Conservation (phyloP, 768 basidiomycete species). For the Ramaria sp. region DNA sequence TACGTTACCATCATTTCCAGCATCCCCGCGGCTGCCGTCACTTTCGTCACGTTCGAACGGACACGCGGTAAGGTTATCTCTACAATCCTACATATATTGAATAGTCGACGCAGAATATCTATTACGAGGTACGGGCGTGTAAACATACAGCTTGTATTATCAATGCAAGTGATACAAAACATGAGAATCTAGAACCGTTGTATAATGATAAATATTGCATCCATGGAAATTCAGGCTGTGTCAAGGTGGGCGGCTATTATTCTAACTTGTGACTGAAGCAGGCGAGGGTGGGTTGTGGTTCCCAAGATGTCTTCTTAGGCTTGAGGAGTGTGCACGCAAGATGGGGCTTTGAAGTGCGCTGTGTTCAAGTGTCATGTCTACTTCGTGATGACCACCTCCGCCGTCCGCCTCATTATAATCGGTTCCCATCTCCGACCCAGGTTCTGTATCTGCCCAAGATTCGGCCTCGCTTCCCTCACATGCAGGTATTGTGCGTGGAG, state of each 20-base stretch:
- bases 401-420: not conserved
- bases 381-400: not conserved
- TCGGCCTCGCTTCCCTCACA: not conserved
- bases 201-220: not conserved
- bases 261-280: not conserved
- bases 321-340: not conserved
- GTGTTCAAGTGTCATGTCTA: not conserved
- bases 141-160: not conserved
- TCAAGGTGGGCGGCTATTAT: not conserved
- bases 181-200: not conserved
- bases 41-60: slow-evolving; percentile 83
- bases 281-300: not conserved
- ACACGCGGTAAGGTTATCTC: slow-evolving; percentile 34
- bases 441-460: slow-evolving; percentile 6
- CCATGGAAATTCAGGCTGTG: not conserved
- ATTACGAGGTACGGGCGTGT: slow-evolving; percentile 1
- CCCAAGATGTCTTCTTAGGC: not conserved
- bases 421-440: not conserved
- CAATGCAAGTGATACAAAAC: not conserved
- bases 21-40: slow-evolving; percentile 85
- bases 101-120: not conserved
- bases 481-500: not conserved
- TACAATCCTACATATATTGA: not conserved
- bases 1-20: slow-evolving; percentile 25
- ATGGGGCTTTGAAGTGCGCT: not conserved